Percentiles rank a stretch among this genome's conserved stretches.
Evolutionary conservation across 345 rosid genomes (phyloP).

Genomic region (Sisymbrium irio): DNA sequence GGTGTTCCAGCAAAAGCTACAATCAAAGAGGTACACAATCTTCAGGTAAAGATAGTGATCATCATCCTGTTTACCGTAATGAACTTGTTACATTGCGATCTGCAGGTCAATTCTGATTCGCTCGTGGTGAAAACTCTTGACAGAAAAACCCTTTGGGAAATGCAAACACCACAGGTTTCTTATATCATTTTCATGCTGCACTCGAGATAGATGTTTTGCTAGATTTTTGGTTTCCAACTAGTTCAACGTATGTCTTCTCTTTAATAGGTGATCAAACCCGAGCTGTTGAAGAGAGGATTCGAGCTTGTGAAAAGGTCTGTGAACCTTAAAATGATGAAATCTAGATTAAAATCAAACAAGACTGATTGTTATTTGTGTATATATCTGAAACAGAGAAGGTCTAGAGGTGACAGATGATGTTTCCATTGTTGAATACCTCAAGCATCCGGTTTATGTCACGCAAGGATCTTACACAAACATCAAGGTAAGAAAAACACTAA

Average conservation of each 20-base stretch:
- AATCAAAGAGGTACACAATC: constrained; percentile 71
- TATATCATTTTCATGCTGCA: neutral
- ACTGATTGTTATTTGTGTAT: neutral
- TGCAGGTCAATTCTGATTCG: constrained; percentile 70
- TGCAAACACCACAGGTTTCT: constrained; percentile 95
- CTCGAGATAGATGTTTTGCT: neutral
- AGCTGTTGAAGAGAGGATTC: constrained; percentile 75
- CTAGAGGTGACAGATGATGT: constrained; percentile 95
- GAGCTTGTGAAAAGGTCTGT: constrained; percentile 82
- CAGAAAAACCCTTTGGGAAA: constrained; percentile 92
- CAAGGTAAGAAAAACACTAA: constrained; percentile 48
- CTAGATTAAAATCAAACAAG: neutral
- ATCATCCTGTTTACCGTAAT: neutral
- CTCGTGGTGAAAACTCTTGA: constrained; percentile 86
- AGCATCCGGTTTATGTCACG: constrained; percentile 80
- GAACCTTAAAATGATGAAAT: neutral
- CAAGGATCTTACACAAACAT: constrained; percentile 95
- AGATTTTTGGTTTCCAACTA: neutral
- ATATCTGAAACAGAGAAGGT: constrained; percentile 53
- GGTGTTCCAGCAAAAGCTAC: constrained; percentile 98
- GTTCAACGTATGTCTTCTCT: neutral
- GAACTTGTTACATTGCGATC: neutral
- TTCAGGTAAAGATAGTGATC: neutral
- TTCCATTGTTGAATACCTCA: constrained; percentile 87
- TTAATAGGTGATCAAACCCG: constrained; percentile 76